phyloP scores from a whole-genome alignment of 2,329 filamentous ascomycete genomes.

The Phialophora macrospora region DNA sequence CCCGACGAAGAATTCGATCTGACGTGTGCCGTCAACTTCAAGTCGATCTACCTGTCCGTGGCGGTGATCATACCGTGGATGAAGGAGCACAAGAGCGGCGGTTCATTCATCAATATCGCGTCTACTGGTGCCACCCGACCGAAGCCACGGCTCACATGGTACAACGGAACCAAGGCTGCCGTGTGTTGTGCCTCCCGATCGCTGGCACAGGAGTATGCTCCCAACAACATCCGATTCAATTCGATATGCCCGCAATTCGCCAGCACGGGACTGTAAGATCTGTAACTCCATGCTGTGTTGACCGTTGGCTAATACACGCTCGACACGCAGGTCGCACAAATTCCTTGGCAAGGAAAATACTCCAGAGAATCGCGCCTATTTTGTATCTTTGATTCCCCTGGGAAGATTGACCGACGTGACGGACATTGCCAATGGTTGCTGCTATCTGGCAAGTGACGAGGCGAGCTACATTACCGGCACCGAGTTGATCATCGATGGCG shows the following conservation, averaged over 20 bases:
- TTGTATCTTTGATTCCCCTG: too few species aligned
- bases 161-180: constrained; percentile 69
- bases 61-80: constrained; percentile 34
- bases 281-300: too few species aligned
- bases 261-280: constrained; percentile 64
- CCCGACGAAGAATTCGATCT: too few species aligned
- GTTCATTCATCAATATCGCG: constrained; percentile 31
- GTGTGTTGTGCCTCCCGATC: constrained; percentile 67
- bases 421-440: constrained; percentile 41
- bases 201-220: constrained; percentile 74
- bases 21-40: constrained; percentile 7
- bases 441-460: constrained; percentile 73
- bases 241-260: constrained; percentile 68
- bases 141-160: constrained; percentile 32
- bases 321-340: too few species aligned
- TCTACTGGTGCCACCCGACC: constrained; percentile 31
- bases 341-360: too few species aligned
- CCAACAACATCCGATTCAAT: constrained; percentile 74
- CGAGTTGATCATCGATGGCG: constrained; percentile 12
- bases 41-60: constrained; percentile 30
- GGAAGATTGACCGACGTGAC: too few species aligned
- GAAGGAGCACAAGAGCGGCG: constrained; percentile 25
- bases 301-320: too few species aligned
- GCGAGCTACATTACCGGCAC: constrained; percentile 66
- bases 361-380: too few species aligned